These are phyloP conservation scores for Nakaseomyces uthaithaninus DNA, from an alignment of 1,139 yeast species.

Conservation along the genomic window DNA sequence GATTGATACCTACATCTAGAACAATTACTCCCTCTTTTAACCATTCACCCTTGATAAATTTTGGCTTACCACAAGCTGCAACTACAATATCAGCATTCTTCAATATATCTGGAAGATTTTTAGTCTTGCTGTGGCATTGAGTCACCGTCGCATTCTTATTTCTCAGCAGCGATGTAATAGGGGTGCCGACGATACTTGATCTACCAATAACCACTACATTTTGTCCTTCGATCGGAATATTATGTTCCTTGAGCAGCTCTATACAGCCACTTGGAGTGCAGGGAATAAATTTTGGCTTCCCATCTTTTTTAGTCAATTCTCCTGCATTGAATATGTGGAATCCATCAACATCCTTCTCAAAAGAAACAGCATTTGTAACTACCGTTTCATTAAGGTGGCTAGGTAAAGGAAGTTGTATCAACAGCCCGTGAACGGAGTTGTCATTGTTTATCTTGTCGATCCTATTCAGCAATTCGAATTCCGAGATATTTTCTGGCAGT, in stretches of 20 bases:
- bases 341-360: slow-evolving; percentile 73
- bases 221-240: slow-evolving; percentile 52
- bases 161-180: slow-evolving; percentile 63
- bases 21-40: slow-evolving; percentile 61
- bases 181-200: slow-evolving; percentile 78
- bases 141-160: slow-evolving; percentile 73
- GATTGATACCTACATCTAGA: slow-evolving; percentile 75
- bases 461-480: slow-evolving; percentile 47
- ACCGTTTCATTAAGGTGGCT: slow-evolving; percentile 57
- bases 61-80: slow-evolving; percentile 70
- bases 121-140: slow-evolving; percentile 55
- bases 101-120: slow-evolving; percentile 45
- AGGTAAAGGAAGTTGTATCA: slow-evolving; percentile 71
- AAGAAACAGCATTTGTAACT: slow-evolving; percentile 59
- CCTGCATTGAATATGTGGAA: slow-evolving; percentile 70
- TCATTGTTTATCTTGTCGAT: slow-evolving; percentile 54
- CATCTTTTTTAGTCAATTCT: slow-evolving; percentile 65
- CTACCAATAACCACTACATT: slow-evolving; percentile 74
- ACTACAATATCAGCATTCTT: slow-evolving; percentile 61
- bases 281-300: slow-evolving; percentile 62
- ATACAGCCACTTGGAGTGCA: slow-evolving; percentile 77
- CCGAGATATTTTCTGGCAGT: slow-evolving; percentile 48
- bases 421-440: slow-evolving; percentile 57
- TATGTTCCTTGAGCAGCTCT: slow-evolving; percentile 57
- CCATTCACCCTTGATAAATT: slow-evolving; percentile 65